Conservation (phyloP, 495 filamentous ascomycete species). For the Sordaria brevicollis region DNA sequence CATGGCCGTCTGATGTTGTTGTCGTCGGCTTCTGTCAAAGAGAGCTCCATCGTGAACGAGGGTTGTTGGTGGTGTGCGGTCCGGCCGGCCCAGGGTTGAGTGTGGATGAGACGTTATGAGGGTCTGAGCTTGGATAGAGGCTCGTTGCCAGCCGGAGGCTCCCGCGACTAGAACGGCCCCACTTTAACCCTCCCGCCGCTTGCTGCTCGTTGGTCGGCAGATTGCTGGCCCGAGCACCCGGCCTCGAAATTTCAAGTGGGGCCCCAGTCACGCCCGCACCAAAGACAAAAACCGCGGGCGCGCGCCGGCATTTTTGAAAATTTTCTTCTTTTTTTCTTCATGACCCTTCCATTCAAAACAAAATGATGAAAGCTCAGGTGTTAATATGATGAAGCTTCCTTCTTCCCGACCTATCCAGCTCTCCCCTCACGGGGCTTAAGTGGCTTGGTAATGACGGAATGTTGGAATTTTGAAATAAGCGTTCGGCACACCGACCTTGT, state of each 20-base stretch:
- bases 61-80: background rate
- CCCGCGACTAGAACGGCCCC: background rate
- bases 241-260: conserved; percentile 7
- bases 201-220: conserved; percentile 2
- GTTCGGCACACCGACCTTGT: conserved; percentile 99
- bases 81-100: background rate
- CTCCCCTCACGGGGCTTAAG: conserved; percentile 80
- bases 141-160: background rate
- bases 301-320: conserved; percentile 7
- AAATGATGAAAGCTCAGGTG: conserved; percentile 99
- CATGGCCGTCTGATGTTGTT: conserved; percentile 6
- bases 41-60: background rate
- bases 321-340: conserved; percentile 46
- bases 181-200: background rate
- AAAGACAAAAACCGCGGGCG: conserved; percentile 9
- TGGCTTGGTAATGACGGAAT: conserved; percentile 60
- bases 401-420: conserved; percentile 58
- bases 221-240: conserved; percentile 10
- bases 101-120: background rate
- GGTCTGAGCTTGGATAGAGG: background rate
- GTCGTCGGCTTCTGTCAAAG: background rate
- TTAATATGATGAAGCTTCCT: conserved; percentile 70
- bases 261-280: background rate
- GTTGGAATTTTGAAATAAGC: conserved; percentile 83
- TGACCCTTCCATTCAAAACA: conserved; percentile 95